A percentile compares a stretch with the other conserved stretches of the same genome.
Evolutionary conservation across 2,329 filamentous ascomycete species (phyloP).

Genomic region (Uncinocarpus reesii): DNA sequence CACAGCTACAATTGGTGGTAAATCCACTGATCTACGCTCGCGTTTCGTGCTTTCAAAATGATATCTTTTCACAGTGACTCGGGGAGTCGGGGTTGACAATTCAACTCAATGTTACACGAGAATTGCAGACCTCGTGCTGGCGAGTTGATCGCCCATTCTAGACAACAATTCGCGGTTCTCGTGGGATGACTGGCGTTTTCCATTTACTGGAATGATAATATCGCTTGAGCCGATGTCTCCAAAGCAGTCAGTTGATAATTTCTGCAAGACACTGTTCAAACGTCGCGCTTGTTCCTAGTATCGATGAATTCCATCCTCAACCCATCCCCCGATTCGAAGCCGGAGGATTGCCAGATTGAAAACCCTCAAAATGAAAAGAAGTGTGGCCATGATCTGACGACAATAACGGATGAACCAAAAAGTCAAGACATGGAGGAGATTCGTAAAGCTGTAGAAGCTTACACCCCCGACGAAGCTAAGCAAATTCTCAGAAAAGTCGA

Average conservation of each 20-base stretch:
- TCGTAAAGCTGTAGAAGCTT: constrained; percentile 11
- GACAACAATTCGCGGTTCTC: neutral
- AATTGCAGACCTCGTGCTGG: no score
- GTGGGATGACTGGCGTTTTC: neutral
- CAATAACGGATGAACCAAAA: constrained; percentile 7
- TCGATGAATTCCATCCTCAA: constrained; percentile 4
- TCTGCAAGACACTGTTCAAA: neutral
- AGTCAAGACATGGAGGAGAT: constrained; percentile 10
- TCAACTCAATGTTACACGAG: neutral
- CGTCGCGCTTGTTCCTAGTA: no score
- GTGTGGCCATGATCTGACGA: neutral
- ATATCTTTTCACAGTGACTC: neutral
- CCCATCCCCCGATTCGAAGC: neutral
- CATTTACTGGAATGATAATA: neutral
- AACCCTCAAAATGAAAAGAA: neutral
- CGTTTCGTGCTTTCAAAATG: neutral
- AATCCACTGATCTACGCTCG: neutral
- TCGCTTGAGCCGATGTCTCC: neutral
- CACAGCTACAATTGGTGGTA: neutral
- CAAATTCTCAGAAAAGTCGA: constrained; percentile 33
- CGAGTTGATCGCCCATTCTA: no score
- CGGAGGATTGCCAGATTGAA: neutral
- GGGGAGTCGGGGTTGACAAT: neutral
- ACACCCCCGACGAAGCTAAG: constrained; percentile 14
- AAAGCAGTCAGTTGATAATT: neutral